Conservation (phyloP, 148 eudicot genomes). For the Dianthus caryophyllus region DNA sequence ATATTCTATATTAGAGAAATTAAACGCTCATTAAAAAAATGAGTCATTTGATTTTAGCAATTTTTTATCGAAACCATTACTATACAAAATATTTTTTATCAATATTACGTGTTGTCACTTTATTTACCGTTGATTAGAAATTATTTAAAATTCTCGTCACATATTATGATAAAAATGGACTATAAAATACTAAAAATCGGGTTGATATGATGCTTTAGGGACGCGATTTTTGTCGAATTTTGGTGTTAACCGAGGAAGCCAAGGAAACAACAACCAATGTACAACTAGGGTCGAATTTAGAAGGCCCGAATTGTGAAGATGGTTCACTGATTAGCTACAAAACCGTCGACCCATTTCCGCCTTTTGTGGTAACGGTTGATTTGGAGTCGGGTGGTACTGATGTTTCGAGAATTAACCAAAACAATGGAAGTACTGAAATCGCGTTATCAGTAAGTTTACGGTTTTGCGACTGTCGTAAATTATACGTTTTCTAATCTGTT, state of each 20-base stretch:
- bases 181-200: not conserved
- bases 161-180: not conserved
- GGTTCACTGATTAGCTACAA: slow-evolving; percentile 30
- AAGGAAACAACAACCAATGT: slow-evolving; percentile 18
- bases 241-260: slow-evolving; percentile 42
- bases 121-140: too few species aligned
- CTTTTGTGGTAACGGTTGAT: slow-evolving; percentile 40
- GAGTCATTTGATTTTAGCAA: too few species aligned
- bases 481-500: too few species aligned
- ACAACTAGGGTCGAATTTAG: slow-evolving; percentile 33
- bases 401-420: slow-evolving; percentile 28
- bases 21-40: too few species aligned
- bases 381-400: slow-evolving; percentile 49
- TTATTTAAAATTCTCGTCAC: too few species aligned
- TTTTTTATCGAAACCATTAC: too few species aligned
- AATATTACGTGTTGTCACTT: too few species aligned
- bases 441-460: slow-evolving; percentile 42
- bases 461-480: not conserved
- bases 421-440: slow-evolving; percentile 35
- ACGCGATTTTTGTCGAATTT: slow-evolving; percentile 37
- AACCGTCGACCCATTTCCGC: slow-evolving; percentile 28
- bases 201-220: slow-evolving; percentile 27
- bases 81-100: too few species aligned
- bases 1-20: too few species aligned
- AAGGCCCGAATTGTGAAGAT: slow-evolving; percentile 22